These are phyloP conservation scores for Termitomyces bulborhizus DNA, from an alignment of 768 basidiomycete genomes.

Conservation along the genomic window DNA sequence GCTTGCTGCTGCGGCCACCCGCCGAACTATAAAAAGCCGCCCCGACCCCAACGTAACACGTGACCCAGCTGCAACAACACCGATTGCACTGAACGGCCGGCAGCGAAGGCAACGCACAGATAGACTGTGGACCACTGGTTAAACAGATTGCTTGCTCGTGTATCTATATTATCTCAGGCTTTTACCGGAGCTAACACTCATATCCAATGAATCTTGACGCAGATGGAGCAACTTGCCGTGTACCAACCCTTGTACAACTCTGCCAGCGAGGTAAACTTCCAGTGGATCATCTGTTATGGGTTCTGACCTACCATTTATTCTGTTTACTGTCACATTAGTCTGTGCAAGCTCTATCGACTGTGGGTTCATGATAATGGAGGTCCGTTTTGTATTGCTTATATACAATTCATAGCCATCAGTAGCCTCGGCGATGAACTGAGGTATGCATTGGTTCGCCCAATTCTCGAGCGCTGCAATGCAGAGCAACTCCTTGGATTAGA, in stretches of 20 bases:
- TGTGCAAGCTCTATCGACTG: slow-evolving; percentile 56
- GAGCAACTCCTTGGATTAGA: slow-evolving; percentile 69
- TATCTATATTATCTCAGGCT: neutral
- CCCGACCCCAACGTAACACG: neutral
- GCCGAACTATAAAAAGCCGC: no score
- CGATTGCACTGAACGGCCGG: neutral
- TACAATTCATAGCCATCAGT: slow-evolving; percentile 43
- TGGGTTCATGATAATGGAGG: slow-evolving; percentile 23
- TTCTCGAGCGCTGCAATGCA: slow-evolving; percentile 66
- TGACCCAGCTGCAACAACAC: neutral
- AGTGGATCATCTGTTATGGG: slow-evolving; percentile 4
- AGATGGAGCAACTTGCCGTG: slow-evolving; percentile 29
- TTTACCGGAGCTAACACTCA: neutral
- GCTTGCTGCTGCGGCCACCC: no score
- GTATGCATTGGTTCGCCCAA: slow-evolving; percentile 62
- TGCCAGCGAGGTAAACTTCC: slow-evolving; percentile 60
- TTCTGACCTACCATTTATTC: slow-evolving; percentile 3
- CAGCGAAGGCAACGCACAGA: neutral
- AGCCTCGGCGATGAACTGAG: slow-evolving; percentile 59
- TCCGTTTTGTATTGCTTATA: neutral
- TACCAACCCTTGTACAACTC: slow-evolving; percentile 59
- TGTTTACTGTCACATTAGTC: slow-evolving; percentile 29
- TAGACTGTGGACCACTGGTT: neutral
- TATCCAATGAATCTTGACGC: slow-evolving; percentile 27
- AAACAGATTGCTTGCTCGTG: neutral